Base-by-base conservation (phyloP, 2,329 filamentous ascomycete genomes). In the Aureobasidium sp. region DNA sequence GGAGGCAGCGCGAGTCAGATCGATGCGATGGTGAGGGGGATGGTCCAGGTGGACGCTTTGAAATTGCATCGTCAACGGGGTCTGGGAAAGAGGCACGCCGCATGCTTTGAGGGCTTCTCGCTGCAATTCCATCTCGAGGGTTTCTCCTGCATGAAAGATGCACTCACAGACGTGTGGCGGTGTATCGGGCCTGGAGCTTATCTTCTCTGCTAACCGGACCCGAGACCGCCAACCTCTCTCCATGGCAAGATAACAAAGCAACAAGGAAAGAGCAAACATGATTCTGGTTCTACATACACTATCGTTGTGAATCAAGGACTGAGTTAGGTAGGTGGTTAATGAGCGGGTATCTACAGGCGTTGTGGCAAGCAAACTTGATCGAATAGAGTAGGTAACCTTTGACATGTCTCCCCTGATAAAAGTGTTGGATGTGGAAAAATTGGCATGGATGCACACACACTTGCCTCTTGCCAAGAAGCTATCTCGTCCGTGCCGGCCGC, bases 191-290 rank as follows among this genome's bases (percentile, higher is more conserved):
- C 33, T 42, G 38, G 27, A 55, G 51, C 13, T 55, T 55, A 55
- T 55, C 33, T n/a, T 38, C 37, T 27, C 37, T 53, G 47, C 17
- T n/a, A 51, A n/a, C 15, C n/a, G 49, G 35, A 40, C 23, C 49
- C 49, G 49, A 40, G 49, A 50, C 51, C 15, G n/a, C 51, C 37
- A 55, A 55, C 51, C 51, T 55, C 51, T 37, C 23, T 43, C 23
- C 51, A 57, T 57, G 5, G 17, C 42, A 7, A n/a, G 19, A 38
- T 9, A 15, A 27, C 10, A 21, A 38, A 40, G 49, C 49, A 19
- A 4, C 49, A 19, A 13, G 35, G 23, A 50, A 37, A 21, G 29
- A 50, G 49, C 49, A 53, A 53, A 40, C 23, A 38, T 40, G 47
- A 40, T 27, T 17, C 15, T 21, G 25, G 8, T 8, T 33, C n/a